Base-by-base conservation (phyloP, 768 basidiomycete species). In the Psilocybe tampanensis region DNA sequence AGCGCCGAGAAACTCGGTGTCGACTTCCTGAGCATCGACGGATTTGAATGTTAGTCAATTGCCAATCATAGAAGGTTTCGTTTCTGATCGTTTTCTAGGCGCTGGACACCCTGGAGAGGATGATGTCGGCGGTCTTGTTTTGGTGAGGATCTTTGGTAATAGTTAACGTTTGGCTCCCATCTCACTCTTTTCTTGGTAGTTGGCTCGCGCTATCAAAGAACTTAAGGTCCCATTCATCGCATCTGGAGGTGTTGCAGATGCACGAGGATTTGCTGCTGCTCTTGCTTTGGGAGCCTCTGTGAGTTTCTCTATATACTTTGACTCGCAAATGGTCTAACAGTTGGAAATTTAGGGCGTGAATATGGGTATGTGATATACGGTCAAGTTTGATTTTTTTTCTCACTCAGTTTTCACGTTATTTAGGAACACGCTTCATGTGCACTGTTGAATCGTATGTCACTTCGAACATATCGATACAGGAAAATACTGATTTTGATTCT, bases 21-120 rank as follows among this genome's bases (percentile, higher is more conserved):
- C n/a, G 94, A 95, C 72, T 75, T 92, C 24, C 64, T 95, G 23
- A 93, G 92, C 61, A 94, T 95, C 24, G 94, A 95, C 56, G 93
- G 94, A 0, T 91, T 95, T 59, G 94, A 95, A 79, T 95, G 93
- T 91, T 58, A 42, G 82, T 49, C 18, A 2, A n/a, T 34, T 34
- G 52, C 24, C 24, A 23, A 39, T 49, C 33, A 11, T 23, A 22
- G 4, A 12, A 36, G 47, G 21, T n/a, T 52, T 51, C 42, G 48
- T 50, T 43, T 59, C 60, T 47, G 48, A 39, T 7, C 8, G 44
- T 64, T 58, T 55, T 41, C 15, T 22, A 94, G 92, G 92, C 67
- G 95, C 94, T 26, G 95, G 95, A 22, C 93, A 95, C 71, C 94
- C 94, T 17, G 95, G 95, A 59, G 95, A 97, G 67, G 92, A 96